Evolutionary conservation across 345 rosid species (phyloP).

Genomic region (Aurinia saxatilis): DNA sequence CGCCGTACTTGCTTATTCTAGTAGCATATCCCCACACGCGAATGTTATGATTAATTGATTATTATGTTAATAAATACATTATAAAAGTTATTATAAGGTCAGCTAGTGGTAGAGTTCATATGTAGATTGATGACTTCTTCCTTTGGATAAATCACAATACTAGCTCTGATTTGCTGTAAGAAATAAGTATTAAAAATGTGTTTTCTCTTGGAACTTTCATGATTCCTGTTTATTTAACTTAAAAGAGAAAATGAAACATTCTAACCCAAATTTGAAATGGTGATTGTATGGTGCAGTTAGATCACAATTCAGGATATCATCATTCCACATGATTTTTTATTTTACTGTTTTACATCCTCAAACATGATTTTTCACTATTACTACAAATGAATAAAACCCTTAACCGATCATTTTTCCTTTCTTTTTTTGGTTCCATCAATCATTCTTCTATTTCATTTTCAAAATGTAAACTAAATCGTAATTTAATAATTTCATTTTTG

Average conservation of each 20-base stretch:
- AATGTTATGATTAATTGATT: slow-evolving; percentile 12
- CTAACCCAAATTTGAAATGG: background rate
- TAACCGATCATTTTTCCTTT: too few species aligned
- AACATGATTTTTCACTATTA: background rate
- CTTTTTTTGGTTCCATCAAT: too few species aligned
- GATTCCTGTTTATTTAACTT: background rate
- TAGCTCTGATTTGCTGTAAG: background rate
- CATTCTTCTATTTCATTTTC: background rate
- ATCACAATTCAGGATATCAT: too few species aligned
- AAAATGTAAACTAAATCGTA: background rate
- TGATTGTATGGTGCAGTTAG: too few species aligned
- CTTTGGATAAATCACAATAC: slow-evolving; percentile 6
- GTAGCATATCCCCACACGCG: slow-evolving; percentile 19
- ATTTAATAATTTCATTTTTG: background rate
- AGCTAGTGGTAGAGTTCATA: slow-evolving; percentile 25
- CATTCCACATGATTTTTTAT: too few species aligned
- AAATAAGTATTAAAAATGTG: background rate
- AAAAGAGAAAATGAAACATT: background rate
- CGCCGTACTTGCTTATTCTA: slow-evolving; percentile 30
- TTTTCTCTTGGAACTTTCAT: background rate
- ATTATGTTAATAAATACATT: background rate
- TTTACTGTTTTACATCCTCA: too few species aligned
- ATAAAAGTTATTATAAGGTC: slow-evolving; percentile 15
- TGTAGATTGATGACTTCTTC: slow-evolving; percentile 20
- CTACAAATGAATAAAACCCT: background rate